Base-by-base conservation (phyloP, 1,284 basidiomycete species). In the Moesziomyces sp. region DNA sequence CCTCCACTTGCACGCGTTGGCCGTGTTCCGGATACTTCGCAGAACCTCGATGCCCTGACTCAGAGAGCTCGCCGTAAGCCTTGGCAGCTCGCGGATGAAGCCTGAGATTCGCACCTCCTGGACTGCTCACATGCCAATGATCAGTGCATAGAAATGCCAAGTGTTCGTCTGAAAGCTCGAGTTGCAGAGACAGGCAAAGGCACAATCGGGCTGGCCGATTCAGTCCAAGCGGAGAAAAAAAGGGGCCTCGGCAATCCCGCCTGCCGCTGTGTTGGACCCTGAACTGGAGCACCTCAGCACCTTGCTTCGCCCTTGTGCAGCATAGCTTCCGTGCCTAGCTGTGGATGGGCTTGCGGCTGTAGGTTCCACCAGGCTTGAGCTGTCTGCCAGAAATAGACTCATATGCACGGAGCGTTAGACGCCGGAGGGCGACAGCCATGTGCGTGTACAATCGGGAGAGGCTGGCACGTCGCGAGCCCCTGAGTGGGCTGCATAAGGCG, bases 401-500 rank as follows among this genome's bases (percentile, higher is more conserved):
- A 11, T 34, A 10, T 3, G 10, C 30, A 34, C 13, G 30, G 13
- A 34, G 2, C 10, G 3, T 4, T 13, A 34, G 30, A 34, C 13
- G 30, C 30, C 30, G 30, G 13, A 34, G 11, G 30, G 30, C 30
- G 30, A 34, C 30, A 10, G 13, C 13, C 3, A 0, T 40, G 0
- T 16, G 11, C 38, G 38, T 40, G 38, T 16, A 4, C 38, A 18
- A 40, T 16, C 6, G 18, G 7, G 38, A 16, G 14, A 2, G 14
- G 3, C 18, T 14, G 38, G 38, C 38, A 40, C 30, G 44, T 52
- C 46, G 26, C 42, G 40, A 61, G 65, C 65, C 65, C 65, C 58
- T 67, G 54, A 61, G 51, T 43, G 48, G 57, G 46, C 42, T 61
- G 65, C 65, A 61, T 58, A 34, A 34, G 50, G 5, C 51, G 10